A percentile compares a stretch with the other conserved stretches of the same genome.
These are phyloP conservation scores for Waltiozyma sp. DNA, from an alignment of 1,139 yeast species.

Conservation along the genomic window DNA sequence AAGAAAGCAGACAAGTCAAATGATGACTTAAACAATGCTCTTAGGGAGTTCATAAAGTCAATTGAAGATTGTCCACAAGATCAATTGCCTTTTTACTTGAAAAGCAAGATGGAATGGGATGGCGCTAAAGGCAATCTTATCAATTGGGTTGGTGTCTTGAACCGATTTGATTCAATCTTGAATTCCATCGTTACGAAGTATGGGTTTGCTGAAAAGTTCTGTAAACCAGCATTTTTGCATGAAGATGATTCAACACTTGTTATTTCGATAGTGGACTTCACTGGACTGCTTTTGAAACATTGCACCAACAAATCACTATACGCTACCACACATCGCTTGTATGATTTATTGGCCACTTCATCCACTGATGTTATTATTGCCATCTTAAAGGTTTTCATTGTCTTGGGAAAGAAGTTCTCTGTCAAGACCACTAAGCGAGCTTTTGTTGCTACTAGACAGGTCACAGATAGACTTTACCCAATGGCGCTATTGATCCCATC, in stretches of 20 bases:
- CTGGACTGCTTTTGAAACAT: conserved; percentile 54
- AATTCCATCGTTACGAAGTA: conserved; percentile 45
- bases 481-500: conserved; percentile 48
- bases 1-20: conserved; percentile 16
- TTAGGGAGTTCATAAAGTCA: conserved; percentile 17
- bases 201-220: conserved; percentile 36
- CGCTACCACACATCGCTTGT: conserved; percentile 54
- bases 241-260: conserved; percentile 36
- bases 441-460: conserved; percentile 31
- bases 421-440: conserved; percentile 34
- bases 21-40: conserved; percentile 12
- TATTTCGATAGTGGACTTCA: conserved; percentile 46
- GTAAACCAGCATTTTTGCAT: conserved; percentile 35
- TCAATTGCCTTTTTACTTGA: conserved; percentile 13
- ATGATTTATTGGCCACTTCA: conserved; percentile 47
- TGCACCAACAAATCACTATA: conserved; percentile 62
- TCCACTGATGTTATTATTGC: conserved; percentile 49
- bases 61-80: conserved; percentile 26
- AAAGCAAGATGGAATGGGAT: conserved; percentile 35
- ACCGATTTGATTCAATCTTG: conserved; percentile 61
- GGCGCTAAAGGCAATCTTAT: conserved; percentile 63
- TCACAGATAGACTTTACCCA: conserved; percentile 26
- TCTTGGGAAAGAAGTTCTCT: conserved; percentile 49
- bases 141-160: conserved; percentile 69
- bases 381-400: conserved; percentile 53